phyloP scores from a whole-genome alignment of 352 stramenopile species.

The Thraustochytrium sp. region DNA sequence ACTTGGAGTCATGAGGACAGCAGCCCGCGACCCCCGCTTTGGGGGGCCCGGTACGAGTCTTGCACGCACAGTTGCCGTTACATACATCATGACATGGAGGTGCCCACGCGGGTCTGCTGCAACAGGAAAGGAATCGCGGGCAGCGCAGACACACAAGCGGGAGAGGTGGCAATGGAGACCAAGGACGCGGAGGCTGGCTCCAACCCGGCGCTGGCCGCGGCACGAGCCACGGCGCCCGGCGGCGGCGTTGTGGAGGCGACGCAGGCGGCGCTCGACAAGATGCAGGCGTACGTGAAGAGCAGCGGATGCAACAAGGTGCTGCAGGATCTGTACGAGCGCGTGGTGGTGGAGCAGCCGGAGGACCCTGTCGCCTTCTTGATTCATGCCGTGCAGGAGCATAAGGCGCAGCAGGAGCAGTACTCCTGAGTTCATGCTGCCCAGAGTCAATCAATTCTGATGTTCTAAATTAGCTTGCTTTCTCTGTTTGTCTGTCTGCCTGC shows the following conservation, averaged over 20 bases:
- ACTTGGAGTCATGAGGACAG: too few species aligned
- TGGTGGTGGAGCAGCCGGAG: slow-evolving; percentile 26
- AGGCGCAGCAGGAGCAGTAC: too few species aligned
- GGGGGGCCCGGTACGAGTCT: too few species aligned
- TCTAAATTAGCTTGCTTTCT: background rate
- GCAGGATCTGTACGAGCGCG: slow-evolving; percentile 15
- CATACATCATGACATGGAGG: too few species aligned
- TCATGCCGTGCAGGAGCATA: background rate
- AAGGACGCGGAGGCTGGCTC: background rate
- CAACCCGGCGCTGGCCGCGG: background rate
- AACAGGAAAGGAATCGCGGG: too few species aligned
- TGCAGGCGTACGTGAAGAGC: background rate
- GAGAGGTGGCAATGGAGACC: background rate
- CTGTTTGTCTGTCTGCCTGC: background rate
- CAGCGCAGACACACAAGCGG: too few species aligned
- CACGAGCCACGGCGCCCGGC: background rate
- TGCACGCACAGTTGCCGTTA: too few species aligned
- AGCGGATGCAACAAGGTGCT: background rate
- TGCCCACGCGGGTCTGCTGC: too few species aligned
- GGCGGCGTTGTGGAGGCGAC: slow-evolving; percentile 24
- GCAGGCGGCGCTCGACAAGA: background rate
- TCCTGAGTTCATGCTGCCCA: too few species aligned
- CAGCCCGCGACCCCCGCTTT: too few species aligned
- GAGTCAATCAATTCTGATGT: background rate
- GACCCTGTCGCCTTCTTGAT: slow-evolving; percentile 17